Conservation (phyloP, 2,329 filamentous ascomycete species). For the Diaporthe sp. region DNA sequence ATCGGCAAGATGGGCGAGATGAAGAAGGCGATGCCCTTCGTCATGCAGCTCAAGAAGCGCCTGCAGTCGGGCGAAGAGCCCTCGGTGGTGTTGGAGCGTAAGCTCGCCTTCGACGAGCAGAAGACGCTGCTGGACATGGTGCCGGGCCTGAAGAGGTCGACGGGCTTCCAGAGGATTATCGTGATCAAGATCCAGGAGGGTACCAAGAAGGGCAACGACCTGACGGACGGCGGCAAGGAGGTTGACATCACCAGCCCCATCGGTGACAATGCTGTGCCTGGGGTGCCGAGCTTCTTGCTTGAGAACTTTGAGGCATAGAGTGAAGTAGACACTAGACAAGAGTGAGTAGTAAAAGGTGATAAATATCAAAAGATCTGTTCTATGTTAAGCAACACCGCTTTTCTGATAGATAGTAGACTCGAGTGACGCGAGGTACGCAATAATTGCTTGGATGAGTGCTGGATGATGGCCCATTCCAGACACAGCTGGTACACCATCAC, state of each 20-base stretch:
- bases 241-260: constrained; percentile 70
- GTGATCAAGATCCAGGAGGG: constrained; percentile 80
- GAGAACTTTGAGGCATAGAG: constrained; percentile 75
- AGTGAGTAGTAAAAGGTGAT: neutral
- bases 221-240: constrained; percentile 64
- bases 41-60: constrained; percentile 87
- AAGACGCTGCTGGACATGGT: constrained; percentile 83
- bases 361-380: neutral
- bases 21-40: constrained; percentile 99
- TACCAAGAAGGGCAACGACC: constrained; percentile 72
- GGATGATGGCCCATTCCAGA: neutral
- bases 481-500: too few species aligned
- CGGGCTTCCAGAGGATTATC: constrained; percentile 73
- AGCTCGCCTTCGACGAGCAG: constrained; percentile 89
- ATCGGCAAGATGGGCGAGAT: constrained; percentile 88
- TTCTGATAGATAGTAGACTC: too few species aligned
- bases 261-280: constrained; percentile 84
- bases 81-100: constrained; percentile 81
- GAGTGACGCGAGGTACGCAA: too few species aligned
- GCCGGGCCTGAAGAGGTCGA: constrained; percentile 81
- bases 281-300: constrained; percentile 85
- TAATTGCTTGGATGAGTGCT: neutral
- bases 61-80: constrained; percentile 79
- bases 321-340: neutral
- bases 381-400: too few species aligned